Base-by-base conservation (phyloP, 2,329 filamentous ascomycete genomes). In the Botrytis fabae region DNA sequence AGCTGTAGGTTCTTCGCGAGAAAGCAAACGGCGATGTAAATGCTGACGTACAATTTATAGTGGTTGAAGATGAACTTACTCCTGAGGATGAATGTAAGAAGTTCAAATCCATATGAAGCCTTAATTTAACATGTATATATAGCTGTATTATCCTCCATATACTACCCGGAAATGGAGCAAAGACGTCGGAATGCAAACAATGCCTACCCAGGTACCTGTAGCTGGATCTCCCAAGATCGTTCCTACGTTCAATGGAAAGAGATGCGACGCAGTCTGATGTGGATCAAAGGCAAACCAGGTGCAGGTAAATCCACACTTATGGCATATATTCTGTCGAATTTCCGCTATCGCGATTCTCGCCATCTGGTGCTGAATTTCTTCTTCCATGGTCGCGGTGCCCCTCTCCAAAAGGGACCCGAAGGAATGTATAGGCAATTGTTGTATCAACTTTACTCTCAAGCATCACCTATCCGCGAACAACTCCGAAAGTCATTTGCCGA, bases 271-370 rank as follows among this genome's bases (percentile, higher is more conserved):
- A 78, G 75, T 5, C 8, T 83, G 0, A 80, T 83, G 5, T 84
- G 81, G 82, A 81, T 84, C 51, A 82, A 81, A 66, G 83, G 83
- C 2, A 82, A 84, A 40, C 82, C 83, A 4, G 82, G 83, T 9
- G 80, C 81, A 0, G 82, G 83, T 2, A 84, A 85, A 70, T 83
- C 82, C 8, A 84, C 82, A 2, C 72, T 84, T 46, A 76, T 85
- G 65, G 77, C 77, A 48, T 78, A 80, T 73, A 44, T 83, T 1
- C 77, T 84, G 20, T 75, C 82, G 18, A 35, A 42, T 35, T 38
- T 68, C 12, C 64, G 35, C 25, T 4, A 57, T 18, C 35, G 10
- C n/a, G 48, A 68, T 32, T 38, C 65, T 42, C 48, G 65, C 22
- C 48, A 42, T 1, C 65, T 68, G 0, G 48, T 68, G 9, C 20